phyloP scores from a whole-genome alignment of 768 basidiomycete genomes.

The Strobilomyces echinocephalus region DNA sequence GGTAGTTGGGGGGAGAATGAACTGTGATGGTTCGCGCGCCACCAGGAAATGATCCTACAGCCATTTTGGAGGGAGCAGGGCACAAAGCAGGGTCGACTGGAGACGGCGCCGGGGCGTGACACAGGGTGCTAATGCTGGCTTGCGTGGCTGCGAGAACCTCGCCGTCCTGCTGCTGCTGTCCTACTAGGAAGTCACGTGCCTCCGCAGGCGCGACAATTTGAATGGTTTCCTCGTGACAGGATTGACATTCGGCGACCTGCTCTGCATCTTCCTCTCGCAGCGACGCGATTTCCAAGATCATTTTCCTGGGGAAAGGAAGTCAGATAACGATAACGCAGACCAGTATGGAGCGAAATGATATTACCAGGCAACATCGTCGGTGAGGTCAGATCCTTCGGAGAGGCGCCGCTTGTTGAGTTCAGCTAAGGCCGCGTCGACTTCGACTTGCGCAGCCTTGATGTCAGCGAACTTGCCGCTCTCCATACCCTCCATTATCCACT shows the following conservation, averaged over 20 bases:
- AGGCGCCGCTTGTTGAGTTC: constrained; percentile 1
- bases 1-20: constrained; percentile 16
- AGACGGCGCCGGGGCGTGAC: background rate
- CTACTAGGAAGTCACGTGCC: background rate
- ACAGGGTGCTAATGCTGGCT: background rate
- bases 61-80: constrained; percentile 1
- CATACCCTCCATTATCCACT: constrained; percentile 8
- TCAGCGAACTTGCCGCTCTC: constrained; percentile 8
- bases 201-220: constrained; percentile 3
- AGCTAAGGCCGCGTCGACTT: constrained; percentile 10
- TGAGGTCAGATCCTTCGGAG: background rate
- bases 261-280: constrained; percentile 2
- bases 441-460: constrained; percentile 1
- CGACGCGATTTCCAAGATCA: constrained; percentile 7
- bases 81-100: background rate
- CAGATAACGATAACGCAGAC: background rate
- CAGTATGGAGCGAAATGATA: background rate
- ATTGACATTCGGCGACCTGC: constrained; percentile 3
- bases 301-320: background rate
- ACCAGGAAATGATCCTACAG: constrained; percentile 17
- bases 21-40: constrained; percentile 21
- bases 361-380: constrained; percentile 8
- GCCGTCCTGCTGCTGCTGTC: constrained; percentile 5
- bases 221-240: background rate
- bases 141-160: background rate